Conservation (phyloP, 2,329 filamentous ascomycete genomes). For the Exophiala viscosa region DNA sequence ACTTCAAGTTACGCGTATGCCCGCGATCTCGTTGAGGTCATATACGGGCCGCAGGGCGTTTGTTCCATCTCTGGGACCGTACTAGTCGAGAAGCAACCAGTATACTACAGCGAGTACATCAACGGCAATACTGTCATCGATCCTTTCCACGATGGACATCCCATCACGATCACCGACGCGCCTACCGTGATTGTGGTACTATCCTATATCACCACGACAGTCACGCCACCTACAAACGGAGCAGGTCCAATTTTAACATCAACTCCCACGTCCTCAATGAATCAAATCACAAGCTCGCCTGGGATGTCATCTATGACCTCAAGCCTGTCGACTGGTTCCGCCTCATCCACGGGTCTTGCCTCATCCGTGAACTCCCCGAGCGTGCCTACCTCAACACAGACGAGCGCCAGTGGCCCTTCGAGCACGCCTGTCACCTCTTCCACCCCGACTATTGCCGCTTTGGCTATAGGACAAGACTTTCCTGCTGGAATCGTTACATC, state of each 20-base stretch:
- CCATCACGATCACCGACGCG: background rate
- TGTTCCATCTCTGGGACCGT: slow-evolving; percentile 1
- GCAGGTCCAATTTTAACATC: background rate
- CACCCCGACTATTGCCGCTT: too few species aligned
- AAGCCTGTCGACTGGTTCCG: background rate
- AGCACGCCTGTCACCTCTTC: too few species aligned
- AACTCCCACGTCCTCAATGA: too few species aligned
- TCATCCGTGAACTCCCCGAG: background rate
- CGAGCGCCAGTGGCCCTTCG: too few species aligned
- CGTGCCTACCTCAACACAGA: too few species aligned
- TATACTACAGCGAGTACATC: slow-evolving; percentile 3
- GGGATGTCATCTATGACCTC: too few species aligned
- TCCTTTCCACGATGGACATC: background rate
- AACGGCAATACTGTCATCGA: background rate
- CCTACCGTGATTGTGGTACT: too few species aligned
- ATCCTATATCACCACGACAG: too few species aligned
- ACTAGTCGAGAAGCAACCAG: slow-evolving; percentile 1
- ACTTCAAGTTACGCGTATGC: background rate
- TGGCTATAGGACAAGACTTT: too few species aligned
- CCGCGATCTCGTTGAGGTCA: background rate
- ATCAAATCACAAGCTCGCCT: too few species aligned
- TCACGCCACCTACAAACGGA: background rate
- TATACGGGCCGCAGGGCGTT: background rate
- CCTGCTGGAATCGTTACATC: too few species aligned
- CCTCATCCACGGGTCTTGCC: background rate